These are phyloP conservation scores for Curvularia sp. DNA, from an alignment of 2,329 filamentous ascomycete genomes.

Conservation along the genomic window DNA sequence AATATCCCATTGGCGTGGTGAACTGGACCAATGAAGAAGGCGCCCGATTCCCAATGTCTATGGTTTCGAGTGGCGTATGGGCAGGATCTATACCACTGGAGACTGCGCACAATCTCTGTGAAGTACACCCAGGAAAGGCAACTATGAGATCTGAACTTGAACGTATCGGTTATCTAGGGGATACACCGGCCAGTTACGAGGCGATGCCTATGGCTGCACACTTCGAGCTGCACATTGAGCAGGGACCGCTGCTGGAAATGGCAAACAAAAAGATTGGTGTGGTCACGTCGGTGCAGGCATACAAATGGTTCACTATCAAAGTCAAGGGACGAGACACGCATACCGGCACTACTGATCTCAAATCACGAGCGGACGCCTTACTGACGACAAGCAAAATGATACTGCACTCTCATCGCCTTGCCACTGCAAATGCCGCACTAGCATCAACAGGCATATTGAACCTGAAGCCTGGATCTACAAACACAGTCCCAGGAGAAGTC, in stretches of 20 bases:
- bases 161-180: conserved; percentile 74
- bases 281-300: conserved; percentile 76
- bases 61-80: conserved; percentile 80
- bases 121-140: conserved; percentile 66
- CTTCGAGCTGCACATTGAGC: conserved; percentile 86
- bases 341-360: conserved; percentile 76
- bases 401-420: conserved; percentile 68
- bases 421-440: conserved; percentile 65
- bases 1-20: conserved; percentile 75
- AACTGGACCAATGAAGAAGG: conserved; percentile 88
- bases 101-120: conserved; percentile 65
- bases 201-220: conserved; percentile 74
- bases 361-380: conserved; percentile 71
- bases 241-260: conserved; percentile 76
- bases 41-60: conserved; percentile 77
- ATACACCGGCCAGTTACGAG: conserved; percentile 62
- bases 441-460: conserved; percentile 75
- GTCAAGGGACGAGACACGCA: conserved; percentile 73
- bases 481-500: conserved; percentile 74
- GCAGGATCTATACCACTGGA: conserved; percentile 70
- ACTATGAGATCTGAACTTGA: conserved; percentile 74
- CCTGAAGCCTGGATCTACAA: conserved; percentile 71
- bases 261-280: conserved; percentile 70
- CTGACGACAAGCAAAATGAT: conserved; percentile 74
- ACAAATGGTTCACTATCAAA: conserved; percentile 74